phyloP scores from a whole-genome alignment of 176 grass and related monocot species.

The Themeda triandra region DNA sequence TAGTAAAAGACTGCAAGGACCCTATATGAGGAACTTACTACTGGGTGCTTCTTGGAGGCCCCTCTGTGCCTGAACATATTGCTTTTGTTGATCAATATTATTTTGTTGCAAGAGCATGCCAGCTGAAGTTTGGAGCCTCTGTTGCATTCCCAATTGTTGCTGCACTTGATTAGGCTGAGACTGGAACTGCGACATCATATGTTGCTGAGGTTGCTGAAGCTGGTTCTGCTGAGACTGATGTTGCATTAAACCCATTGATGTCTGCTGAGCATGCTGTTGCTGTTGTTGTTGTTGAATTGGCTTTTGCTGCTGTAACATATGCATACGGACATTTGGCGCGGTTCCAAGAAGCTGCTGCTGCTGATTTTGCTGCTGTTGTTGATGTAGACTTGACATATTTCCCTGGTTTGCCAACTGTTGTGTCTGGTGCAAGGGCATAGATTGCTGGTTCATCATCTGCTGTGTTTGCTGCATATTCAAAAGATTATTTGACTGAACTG shows the following conservation, averaged over 20 bases:
- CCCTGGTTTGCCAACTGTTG: slow-evolving; percentile 56
- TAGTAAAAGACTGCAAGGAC: neutral
- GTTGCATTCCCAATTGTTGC: slow-evolving; percentile 60
- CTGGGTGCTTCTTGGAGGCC: slow-evolving; percentile 81
- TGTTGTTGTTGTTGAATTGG: slow-evolving; percentile 56
- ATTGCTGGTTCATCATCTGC: slow-evolving; percentile 78
- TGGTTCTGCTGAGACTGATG: slow-evolving; percentile 67
- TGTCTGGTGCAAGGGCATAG: slow-evolving; percentile 60
- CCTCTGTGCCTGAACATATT: slow-evolving; percentile 60
- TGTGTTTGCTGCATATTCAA: slow-evolving; percentile 71
- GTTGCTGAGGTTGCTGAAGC: slow-evolving; percentile 71
- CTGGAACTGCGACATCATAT: slow-evolving; percentile 65
- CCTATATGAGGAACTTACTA: slow-evolving; percentile 51
- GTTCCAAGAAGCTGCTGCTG: slow-evolving; percentile 71
- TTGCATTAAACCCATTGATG: slow-evolving; percentile 53
- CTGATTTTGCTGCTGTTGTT: slow-evolving; percentile 56
- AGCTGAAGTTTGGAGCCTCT: slow-evolving; percentile 66
- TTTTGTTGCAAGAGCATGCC: slow-evolving; percentile 68
- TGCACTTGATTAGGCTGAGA: slow-evolving; percentile 56
- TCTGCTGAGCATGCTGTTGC: slow-evolving; percentile 61
- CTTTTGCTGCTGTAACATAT: slow-evolving; percentile 63
- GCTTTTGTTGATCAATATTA: slow-evolving; percentile 67
- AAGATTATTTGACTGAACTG: slow-evolving; percentile 72
- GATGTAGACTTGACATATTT: slow-evolving; percentile 60
- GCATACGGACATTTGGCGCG: slow-evolving; percentile 50